Percentiles rank a stretch among this genome's conserved stretches.
Conservation (phyloP, 352 stramenopile species). For the Globisporangium camurandrum region DNA sequence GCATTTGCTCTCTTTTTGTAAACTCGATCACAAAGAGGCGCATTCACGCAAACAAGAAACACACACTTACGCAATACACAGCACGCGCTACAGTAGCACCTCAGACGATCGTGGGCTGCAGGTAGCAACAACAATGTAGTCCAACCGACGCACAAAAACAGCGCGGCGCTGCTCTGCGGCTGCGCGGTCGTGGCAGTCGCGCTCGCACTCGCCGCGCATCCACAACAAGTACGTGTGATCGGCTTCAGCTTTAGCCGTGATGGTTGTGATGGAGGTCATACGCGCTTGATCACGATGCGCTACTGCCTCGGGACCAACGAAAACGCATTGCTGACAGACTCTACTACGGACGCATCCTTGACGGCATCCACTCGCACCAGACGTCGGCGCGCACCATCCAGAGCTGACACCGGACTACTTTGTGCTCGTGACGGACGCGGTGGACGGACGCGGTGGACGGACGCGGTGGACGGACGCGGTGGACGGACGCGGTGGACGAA, state of each 20-base stretch:
- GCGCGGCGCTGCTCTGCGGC: constrained; percentile 72
- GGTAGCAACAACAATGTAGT: constrained; percentile 60
- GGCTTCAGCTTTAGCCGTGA: constrained; percentile 81
- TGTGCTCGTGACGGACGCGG: constrained; percentile 81
- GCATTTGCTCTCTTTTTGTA: no score
- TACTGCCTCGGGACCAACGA: no score
- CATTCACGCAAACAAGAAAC: no score
- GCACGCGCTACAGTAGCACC: no score
- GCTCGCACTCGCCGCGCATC: constrained; percentile 14
- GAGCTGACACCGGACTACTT: constrained; percentile 60
- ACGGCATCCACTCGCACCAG: constrained; percentile 85
- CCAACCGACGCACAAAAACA: constrained; percentile 45
- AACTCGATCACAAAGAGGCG: no score
- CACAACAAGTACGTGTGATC: constrained; percentile 87
- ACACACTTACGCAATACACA: no score
- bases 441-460: no score
- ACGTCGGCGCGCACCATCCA: constrained; percentile 78
- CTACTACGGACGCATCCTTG: constrained; percentile 84
- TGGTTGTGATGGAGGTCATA: constrained; percentile 67
- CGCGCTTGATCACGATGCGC: constrained; percentile 30
- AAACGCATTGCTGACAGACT: no score
- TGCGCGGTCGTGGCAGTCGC: no score
- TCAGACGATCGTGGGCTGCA: no score
- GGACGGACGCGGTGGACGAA: no score
- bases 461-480: no score